A percentile compares a stretch with the other conserved stretches of the same genome.
Evolutionary conservation across 768 basidiomycete species (phyloP).

Genomic region (Pisolithus albus): DNA sequence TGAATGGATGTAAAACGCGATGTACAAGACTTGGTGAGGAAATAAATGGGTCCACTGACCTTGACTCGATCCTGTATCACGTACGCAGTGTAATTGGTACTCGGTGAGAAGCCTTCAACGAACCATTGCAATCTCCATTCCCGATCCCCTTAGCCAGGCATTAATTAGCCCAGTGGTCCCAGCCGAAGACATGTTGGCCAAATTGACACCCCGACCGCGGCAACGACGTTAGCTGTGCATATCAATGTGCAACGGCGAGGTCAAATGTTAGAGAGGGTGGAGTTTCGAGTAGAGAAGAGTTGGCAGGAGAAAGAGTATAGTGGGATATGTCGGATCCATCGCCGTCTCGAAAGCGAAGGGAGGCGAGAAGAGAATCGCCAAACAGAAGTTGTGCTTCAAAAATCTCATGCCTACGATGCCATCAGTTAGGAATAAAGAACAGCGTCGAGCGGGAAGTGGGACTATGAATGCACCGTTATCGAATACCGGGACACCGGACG

Average conservation of each 20-base stretch:
- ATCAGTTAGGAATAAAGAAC: too few relatives aligned
- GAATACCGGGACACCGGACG: too few relatives aligned
- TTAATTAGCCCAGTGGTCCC: constrained; percentile 11
- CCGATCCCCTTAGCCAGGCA: too few relatives aligned
- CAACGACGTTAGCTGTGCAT: constrained; percentile 33
- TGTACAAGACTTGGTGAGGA: constrained; percentile 69
- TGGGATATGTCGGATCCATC: constrained; percentile 52
- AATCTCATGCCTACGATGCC: too few relatives aligned
- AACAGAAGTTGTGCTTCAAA: too few relatives aligned
- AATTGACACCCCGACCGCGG: constrained; percentile 50
- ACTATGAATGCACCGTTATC: too few relatives aligned
- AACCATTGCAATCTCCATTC: constrained; percentile 72
- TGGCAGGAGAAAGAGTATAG: constrained; percentile 53
- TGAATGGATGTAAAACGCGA: constrained; percentile 19
- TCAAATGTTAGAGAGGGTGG: constrained; percentile 36
- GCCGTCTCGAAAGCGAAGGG: constrained; percentile 32
- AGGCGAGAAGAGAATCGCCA: too few relatives aligned
- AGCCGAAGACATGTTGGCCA: constrained; percentile 34
- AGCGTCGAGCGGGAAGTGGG: too few relatives aligned
- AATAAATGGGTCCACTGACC: constrained; percentile 62
- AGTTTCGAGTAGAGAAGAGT: constrained; percentile 40
- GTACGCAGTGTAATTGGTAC: constrained; percentile 76
- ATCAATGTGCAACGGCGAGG: too few relatives aligned
- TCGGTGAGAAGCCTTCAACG: constrained; percentile 49
- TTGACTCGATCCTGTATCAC: constrained; percentile 50